These are phyloP conservation scores for Trichoderma polysporum DNA, from an alignment of 2,329 filamentous ascomycete species.

Conservation along the genomic window DNA sequence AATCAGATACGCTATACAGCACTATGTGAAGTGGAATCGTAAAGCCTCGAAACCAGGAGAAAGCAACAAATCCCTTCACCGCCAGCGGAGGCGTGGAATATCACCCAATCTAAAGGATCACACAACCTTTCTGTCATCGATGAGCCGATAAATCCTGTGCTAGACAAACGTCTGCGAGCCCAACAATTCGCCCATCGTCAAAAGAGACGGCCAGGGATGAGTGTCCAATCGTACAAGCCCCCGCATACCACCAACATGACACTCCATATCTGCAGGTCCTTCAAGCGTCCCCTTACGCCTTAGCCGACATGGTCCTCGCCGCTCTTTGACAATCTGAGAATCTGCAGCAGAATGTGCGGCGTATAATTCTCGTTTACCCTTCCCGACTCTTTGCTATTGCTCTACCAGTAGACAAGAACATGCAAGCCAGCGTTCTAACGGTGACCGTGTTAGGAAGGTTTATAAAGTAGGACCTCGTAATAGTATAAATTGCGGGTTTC, in stretches of 20 bases:
- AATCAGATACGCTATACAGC: not conserved
- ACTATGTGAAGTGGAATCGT: not conserved
- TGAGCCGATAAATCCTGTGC: not conserved
- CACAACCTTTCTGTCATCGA: not conserved
- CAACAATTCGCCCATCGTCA: slow-evolving; percentile 1
- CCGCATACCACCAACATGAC: not conserved
- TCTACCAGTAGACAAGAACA: not conserved
- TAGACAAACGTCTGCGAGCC: slow-evolving; percentile 1
- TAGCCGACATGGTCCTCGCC: not conserved
- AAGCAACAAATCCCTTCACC: not conserved
- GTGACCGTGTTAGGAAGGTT: not conserved
- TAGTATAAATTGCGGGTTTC: not conserved
- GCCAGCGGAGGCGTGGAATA: not conserved
- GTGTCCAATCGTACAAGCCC: slow-evolving; percentile 9
- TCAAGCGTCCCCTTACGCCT: not conserved
- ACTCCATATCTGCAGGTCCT: not conserved
- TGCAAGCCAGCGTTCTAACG: not conserved
- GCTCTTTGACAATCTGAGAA: not conserved
- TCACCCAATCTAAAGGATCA: slow-evolving; percentile 1
- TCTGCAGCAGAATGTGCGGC: not conserved
- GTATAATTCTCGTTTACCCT: not conserved
- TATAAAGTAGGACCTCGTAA: not conserved
- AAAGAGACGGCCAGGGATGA: slow-evolving; percentile 8
- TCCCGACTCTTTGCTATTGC: not conserved
- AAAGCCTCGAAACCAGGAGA: not conserved